phyloP scores from a whole-genome alignment of 169 alveolate species.

The Babesia ovata region DNA sequence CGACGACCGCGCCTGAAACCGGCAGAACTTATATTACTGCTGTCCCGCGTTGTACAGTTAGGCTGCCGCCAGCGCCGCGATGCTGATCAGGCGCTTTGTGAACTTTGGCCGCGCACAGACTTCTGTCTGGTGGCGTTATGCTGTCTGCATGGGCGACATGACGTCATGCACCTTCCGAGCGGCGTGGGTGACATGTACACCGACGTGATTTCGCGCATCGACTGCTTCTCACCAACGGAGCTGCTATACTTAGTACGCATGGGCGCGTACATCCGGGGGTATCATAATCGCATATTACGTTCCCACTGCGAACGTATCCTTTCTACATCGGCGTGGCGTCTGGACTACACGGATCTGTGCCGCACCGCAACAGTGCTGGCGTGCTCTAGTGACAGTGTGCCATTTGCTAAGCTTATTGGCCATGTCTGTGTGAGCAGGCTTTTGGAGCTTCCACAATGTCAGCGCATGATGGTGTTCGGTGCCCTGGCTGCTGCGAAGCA shows the following conservation, averaged over 20 bases:
- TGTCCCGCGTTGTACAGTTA: conserved; percentile 45
- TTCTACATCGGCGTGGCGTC: conserved; percentile 24
- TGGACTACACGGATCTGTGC: conserved; percentile 44
- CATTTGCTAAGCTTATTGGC: conserved; percentile 54
- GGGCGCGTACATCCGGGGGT: conserved; percentile 52
- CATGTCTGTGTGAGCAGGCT: conserved; percentile 33
- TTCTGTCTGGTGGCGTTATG: conserved; percentile 19
- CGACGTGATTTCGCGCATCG: conserved; percentile 28
- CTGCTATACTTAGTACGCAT: conserved; percentile 44
- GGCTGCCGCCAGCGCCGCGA: conserved; percentile 5
- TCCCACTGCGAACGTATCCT: conserved; percentile 36
- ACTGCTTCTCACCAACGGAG: conserved; percentile 16
- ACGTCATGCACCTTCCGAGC: conserved; percentile 16
- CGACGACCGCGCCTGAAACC: conserved; percentile 21
- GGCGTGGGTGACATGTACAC: conserved; percentile 50
- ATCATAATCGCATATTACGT: conserved; percentile 39
- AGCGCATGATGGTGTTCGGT: conserved; percentile 39
- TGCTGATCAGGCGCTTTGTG: background rate
- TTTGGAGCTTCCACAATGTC: conserved; percentile 2
- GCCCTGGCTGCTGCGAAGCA: conserved; percentile 33
- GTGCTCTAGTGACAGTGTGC: conserved; percentile 29
- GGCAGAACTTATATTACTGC: conserved; percentile 27
- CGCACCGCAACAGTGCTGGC: conserved; percentile 41
- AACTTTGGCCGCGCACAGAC: conserved; percentile 9
- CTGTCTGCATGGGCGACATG: conserved; percentile 4